phyloP scores from a whole-genome alignment of 164 flowering plant species.

The Stephania yunnanensis region DNA sequence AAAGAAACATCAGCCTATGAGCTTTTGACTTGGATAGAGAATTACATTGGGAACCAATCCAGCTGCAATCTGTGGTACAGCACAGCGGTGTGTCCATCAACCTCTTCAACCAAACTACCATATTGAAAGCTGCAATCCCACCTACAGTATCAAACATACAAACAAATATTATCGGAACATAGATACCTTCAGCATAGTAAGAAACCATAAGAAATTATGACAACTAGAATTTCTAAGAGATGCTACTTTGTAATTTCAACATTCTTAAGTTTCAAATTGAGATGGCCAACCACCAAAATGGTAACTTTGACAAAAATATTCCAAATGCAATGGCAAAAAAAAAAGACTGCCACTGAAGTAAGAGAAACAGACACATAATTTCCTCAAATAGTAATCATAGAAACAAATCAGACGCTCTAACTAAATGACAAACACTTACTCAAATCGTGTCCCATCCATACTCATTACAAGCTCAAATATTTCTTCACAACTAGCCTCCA shows the following conservation, averaged over 20 bases:
- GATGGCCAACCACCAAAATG: background rate
- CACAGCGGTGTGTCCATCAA: constrained; percentile 98
- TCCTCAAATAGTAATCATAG: background rate
- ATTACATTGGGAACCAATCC: constrained; percentile 97
- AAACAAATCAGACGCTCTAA: background rate
- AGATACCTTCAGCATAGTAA: background rate
- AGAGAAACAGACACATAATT: background rate
- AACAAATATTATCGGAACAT: constrained; percentile 1
- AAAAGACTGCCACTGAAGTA: background rate
- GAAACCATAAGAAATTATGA: background rate
- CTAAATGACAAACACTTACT: constrained; percentile 47
- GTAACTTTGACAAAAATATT: background rate
- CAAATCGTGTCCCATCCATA: constrained; percentile 97
- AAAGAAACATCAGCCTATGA: background rate
- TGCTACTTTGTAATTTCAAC: background rate
- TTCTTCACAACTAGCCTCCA: constrained; percentile 97
- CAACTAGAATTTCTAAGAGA: background rate
- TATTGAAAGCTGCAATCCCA: constrained; percentile 97
- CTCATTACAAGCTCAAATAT: constrained; percentile 98
- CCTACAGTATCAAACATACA: constrained; percentile 37
- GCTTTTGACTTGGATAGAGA: constrained; percentile 8
- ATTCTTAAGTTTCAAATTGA: background rate
- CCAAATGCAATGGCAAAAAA: background rate
- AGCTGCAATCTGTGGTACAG: constrained; percentile 90
- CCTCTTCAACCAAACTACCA: constrained; percentile 99